Evolutionary conservation across 768 basidiomycete genomes (phyloP).

Genomic region (Roridomyces roridus): DNA sequence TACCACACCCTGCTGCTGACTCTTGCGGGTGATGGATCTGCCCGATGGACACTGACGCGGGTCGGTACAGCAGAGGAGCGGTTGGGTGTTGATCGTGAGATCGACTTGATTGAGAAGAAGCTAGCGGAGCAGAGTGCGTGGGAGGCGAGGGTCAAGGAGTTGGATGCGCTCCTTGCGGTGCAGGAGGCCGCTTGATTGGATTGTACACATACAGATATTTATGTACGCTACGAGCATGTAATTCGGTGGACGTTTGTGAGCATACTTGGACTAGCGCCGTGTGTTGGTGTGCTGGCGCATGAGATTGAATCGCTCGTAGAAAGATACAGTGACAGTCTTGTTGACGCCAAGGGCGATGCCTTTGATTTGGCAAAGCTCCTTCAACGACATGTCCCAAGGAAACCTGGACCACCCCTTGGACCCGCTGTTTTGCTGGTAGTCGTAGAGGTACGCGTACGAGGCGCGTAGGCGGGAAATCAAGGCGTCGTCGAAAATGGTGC

Average conservation of each 20-base stretch:
- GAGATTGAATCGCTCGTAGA: constrained; percentile 47
- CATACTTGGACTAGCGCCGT: too few relatives aligned
- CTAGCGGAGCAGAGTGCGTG: constrained; percentile 75
- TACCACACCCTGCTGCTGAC: constrained; percentile 91
- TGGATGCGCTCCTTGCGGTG: constrained; percentile 61
- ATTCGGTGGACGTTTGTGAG: constrained; percentile 3
- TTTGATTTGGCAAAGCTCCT: constrained; percentile 56
- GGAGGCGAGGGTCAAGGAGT: constrained; percentile 72
- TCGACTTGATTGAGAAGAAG: constrained; percentile 65
- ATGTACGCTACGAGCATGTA: too few relatives aligned
- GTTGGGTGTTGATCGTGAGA: constrained; percentile 79
- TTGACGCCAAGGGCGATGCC: constrained; percentile 43
- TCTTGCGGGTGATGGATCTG: constrained; percentile 72
- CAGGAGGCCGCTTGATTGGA: constrained; percentile 35
- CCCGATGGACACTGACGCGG: constrained; percentile 72
- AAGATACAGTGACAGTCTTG: constrained; percentile 46
- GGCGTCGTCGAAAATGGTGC: constrained; percentile 34
- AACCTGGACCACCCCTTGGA: constrained; percentile 42
- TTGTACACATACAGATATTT: too few relatives aligned
- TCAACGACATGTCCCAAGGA: constrained; percentile 49
- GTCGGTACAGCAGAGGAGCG: constrained; percentile 79
- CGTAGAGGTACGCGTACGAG: constrained; percentile 55
- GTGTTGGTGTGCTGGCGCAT: too few relatives aligned
- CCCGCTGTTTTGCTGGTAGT: constrained; percentile 25
- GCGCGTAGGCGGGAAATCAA: constrained; percentile 47